phyloP scores from a whole-genome alignment of 2,329 filamentous ascomycete species.

The Didymella lethalis region DNA sequence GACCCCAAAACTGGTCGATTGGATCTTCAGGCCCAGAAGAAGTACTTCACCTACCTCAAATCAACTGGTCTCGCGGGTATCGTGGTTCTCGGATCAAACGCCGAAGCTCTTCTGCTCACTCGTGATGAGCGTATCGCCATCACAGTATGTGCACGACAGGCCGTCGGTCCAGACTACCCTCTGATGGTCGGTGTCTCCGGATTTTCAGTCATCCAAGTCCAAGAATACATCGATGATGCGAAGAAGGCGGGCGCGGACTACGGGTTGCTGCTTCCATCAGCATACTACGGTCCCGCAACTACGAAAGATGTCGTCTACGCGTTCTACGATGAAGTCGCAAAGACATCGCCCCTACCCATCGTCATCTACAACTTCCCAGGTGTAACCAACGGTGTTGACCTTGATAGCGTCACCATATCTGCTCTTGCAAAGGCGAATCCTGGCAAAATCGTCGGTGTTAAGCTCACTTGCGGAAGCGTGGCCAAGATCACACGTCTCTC shows the following conservation, averaged over 20 bases:
- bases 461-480: constrained; percentile 77
- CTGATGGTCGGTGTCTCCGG: constrained; percentile 56
- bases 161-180: constrained; percentile 53
- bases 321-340: constrained; percentile 62
- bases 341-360: constrained; percentile 67
- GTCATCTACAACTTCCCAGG: constrained; percentile 78
- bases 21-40: constrained; percentile 53
- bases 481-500: constrained; percentile 73
- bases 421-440: constrained; percentile 62
- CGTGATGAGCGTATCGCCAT: constrained; percentile 53
- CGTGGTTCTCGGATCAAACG: constrained; percentile 58
- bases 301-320: constrained; percentile 52
- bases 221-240: constrained; percentile 55
- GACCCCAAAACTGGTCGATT: constrained; percentile 50
- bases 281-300: constrained; percentile 55
- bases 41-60: constrained; percentile 57
- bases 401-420: constrained; percentile 71
- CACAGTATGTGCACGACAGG: constrained; percentile 52
- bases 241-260: constrained; percentile 54
- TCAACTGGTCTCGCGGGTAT: constrained; percentile 55
- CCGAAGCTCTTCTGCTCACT: constrained; percentile 57
- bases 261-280: constrained; percentile 55
- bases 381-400: constrained; percentile 71
- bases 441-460: constrained; percentile 72
- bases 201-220: constrained; percentile 54